These are phyloP conservation scores for Margaritispora aquatica DNA, from an alignment of 495 filamentous ascomycete species.

Conservation along the genomic window DNA sequence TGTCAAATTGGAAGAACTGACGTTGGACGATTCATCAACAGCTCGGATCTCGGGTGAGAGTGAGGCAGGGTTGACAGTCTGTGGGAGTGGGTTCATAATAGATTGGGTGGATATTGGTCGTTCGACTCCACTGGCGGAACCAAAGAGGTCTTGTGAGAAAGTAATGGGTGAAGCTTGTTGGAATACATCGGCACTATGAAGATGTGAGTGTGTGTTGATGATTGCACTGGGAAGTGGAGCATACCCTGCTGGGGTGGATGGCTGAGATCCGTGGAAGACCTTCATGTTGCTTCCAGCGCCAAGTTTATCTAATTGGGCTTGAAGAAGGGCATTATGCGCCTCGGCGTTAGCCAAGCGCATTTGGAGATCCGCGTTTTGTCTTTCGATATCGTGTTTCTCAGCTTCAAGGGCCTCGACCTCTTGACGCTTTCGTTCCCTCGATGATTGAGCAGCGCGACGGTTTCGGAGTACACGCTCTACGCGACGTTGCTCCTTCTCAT, in stretches of 20 bases:
- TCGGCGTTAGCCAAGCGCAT: conserved; percentile 56
- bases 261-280: conserved; percentile 25
- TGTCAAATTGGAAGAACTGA: conserved; percentile 83
- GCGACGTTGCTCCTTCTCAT: conserved; percentile 96
- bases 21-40: conserved; percentile 37
- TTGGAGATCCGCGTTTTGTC: conserved; percentile 66
- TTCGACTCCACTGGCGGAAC: conserved; percentile 32
- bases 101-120: conserved; percentile 29
- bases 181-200: no score
- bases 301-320: conserved; percentile 58
- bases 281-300: conserved; percentile 44
- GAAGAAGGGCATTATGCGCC: conserved; percentile 57
- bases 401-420: conserved; percentile 87
- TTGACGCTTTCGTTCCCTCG: conserved; percentile 87
- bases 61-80: conserved; percentile 48
- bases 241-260: conserved; percentile 19
- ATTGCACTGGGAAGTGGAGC: no score
- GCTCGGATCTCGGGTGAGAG: conserved; percentile 44
- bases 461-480: conserved; percentile 97
- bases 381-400: conserved; percentile 59
- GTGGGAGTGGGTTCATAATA: conserved; percentile 23
- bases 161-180: conserved; percentile 36
- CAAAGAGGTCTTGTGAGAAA: conserved; percentile 44
- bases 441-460: conserved; percentile 91
- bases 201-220: no score